Evolutionary conservation across 2,329 filamentous ascomycete genomes (phyloP).

Genomic region (Fusarium tanahbumbuense): DNA sequence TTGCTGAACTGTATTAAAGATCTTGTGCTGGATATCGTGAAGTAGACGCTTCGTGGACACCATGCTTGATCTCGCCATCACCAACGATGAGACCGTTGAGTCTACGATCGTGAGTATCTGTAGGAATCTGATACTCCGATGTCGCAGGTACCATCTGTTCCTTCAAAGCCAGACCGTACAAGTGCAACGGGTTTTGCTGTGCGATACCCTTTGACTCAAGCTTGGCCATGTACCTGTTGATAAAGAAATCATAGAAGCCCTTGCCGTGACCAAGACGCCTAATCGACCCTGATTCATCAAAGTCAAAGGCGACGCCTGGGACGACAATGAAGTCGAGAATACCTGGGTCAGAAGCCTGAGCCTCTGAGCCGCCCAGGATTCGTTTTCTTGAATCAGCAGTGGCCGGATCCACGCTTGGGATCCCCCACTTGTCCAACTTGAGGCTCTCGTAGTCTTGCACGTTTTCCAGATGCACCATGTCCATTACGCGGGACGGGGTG

Average conservation of each 20-base stretch:
- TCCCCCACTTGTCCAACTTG: slow-evolving; percentile 87
- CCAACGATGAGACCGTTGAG: slow-evolving; percentile 83
- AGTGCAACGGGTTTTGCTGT: slow-evolving; percentile 57
- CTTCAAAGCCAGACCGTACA: slow-evolving; percentile 83
- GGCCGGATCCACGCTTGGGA: slow-evolving; percentile 80
- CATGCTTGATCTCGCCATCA: slow-evolving; percentile 67
- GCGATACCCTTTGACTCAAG: slow-evolving; percentile 50
- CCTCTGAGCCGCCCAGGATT: slow-evolving; percentile 73
- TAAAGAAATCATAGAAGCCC: slow-evolving; percentile 96
- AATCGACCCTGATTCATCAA: slow-evolving; percentile 65
- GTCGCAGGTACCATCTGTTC: slow-evolving; percentile 80
- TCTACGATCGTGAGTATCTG: slow-evolving; percentile 79
- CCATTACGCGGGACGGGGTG: slow-evolving; percentile 80
- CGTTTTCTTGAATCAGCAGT: slow-evolving; percentile 76
- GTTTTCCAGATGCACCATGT: slow-evolving; percentile 86
- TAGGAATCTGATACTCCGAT: slow-evolving; percentile 74
- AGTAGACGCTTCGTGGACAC: slow-evolving; percentile 53
- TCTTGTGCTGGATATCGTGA: slow-evolving; percentile 47
- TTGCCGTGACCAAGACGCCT: slow-evolving; percentile 91
- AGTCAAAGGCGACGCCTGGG: slow-evolving; percentile 93
- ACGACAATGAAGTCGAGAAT: slow-evolving; percentile 88
- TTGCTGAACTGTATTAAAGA: slow-evolving; percentile 3
- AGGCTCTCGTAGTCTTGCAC: slow-evolving; percentile 82
- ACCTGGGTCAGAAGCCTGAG: slow-evolving; percentile 54
- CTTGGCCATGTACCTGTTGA: slow-evolving; percentile 75